phyloP scores from a whole-genome alignment of 371 early-diverging fungal genomes.

The Haplosporangium sp. region DNA sequence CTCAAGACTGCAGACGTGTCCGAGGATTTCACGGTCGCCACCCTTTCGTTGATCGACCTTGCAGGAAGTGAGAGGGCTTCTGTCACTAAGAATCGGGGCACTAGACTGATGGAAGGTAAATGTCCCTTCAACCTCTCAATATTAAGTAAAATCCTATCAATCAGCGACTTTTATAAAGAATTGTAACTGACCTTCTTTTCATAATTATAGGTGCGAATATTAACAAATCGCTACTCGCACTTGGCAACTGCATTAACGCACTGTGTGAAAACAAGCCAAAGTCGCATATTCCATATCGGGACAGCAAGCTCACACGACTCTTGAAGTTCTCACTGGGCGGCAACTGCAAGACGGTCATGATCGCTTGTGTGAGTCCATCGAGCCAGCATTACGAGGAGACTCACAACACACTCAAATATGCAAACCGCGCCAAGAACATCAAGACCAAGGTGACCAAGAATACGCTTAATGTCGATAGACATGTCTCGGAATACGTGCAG shows the following conservation, averaged over 20 bases:
- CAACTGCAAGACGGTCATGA: conserved; percentile 88
- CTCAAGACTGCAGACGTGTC: conserved; percentile 58
- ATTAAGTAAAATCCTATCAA: too few relatives aligned
- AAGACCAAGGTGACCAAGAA: conserved; percentile 71
- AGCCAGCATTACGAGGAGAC: conserved; percentile 83
- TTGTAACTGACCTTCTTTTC: neutral
- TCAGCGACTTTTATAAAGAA: too few relatives aligned
- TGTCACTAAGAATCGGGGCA: conserved; percentile 72
- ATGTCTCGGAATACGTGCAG: conserved; percentile 70
- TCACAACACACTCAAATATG: conserved; percentile 91
- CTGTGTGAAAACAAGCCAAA: conserved; percentile 74
- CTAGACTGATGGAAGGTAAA: conserved; percentile 73
- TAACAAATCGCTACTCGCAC: conserved; percentile 86
- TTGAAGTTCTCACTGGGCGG: conserved; percentile 89
- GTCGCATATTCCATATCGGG: conserved; percentile 84
- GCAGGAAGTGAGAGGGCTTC: conserved; percentile 92
- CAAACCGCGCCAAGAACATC: conserved; percentile 84
- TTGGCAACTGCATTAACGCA: conserved; percentile 95
- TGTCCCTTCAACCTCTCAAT: neutral
- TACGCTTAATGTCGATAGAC: conserved; percentile 63
- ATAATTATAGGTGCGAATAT: conserved; percentile 78
- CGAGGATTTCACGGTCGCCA: conserved; percentile 68
- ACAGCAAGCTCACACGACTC: conserved; percentile 88
- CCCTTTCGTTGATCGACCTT: conserved; percentile 89
- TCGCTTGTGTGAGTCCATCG: conserved; percentile 83